Percentiles rank a stretch among this genome's conserved stretches.
Conservation (phyloP, 129 eudicot species). For the Escallonia rubra region DNA sequence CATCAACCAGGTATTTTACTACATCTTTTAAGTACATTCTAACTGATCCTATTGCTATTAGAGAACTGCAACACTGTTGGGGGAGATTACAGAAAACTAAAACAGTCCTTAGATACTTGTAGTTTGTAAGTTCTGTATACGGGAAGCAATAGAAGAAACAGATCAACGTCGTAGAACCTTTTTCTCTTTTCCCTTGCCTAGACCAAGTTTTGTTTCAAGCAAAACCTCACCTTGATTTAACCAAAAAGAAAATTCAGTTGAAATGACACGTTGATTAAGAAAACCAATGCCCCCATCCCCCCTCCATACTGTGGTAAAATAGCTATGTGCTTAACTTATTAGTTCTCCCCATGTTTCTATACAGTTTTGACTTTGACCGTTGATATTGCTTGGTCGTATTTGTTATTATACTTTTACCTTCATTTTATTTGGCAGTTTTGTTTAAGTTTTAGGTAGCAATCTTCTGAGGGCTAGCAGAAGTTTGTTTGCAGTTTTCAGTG, state of each 20-base stretch:
- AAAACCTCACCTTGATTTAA: neutral
- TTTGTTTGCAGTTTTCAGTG: neutral
- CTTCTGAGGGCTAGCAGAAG: no score
- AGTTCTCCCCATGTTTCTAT: no score
- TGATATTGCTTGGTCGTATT: no score
- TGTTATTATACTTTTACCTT: no score
- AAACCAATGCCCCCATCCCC: no score
- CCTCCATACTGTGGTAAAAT: no score
- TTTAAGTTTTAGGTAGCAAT: no score
- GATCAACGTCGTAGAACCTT: no score
- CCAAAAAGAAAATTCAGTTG: neutral
- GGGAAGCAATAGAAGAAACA: neutral
- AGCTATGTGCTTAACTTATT: no score
- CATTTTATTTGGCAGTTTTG: no score
- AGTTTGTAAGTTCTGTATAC: neutral
- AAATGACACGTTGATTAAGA: neutral
- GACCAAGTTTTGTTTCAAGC: neutral
- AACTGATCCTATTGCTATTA: neutral
- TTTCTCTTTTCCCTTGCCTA: neutral
- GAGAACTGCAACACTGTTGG: neutral
- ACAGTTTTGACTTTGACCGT: no score
- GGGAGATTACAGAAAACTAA: neutral
- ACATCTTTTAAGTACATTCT: neutral
- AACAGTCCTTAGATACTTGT: neutral
- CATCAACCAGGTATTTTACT: slow-evolving; percentile 70